phyloP scores from a whole-genome alignment of 2,329 filamentous ascomycete species.

The Trichoderma harzianum region DNA sequence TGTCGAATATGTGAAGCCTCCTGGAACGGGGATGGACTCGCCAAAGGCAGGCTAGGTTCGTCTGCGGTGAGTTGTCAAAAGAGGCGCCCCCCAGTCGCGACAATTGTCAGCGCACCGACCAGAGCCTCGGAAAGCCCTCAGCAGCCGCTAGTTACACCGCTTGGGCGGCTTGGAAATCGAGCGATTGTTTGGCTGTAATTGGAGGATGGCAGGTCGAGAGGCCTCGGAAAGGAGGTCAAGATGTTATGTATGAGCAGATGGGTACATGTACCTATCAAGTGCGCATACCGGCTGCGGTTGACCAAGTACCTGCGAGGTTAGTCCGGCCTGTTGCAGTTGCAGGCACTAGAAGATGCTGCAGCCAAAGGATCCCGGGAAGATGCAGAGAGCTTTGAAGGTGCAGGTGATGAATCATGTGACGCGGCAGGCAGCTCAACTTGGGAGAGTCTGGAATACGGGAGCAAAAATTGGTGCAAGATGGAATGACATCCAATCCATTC shows the following conservation, averaged over 20 bases:
- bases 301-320: not conserved
- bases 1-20: not conserved
- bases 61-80: slow-evolving; percentile 14
- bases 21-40: not conserved
- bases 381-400: not conserved
- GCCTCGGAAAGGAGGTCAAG: slow-evolving; percentile 8
- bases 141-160: slow-evolving; percentile 18
- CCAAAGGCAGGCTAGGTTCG: slow-evolving; percentile 5
- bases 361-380: not conserved
- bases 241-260: not conserved
- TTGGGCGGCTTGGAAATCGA: not conserved
- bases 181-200: not conserved
- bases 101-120: slow-evolving; percentile 5
- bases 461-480: not conserved
- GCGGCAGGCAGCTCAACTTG: not conserved
- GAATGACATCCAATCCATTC: not conserved
- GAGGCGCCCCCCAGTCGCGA: not conserved
- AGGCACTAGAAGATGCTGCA: not conserved
- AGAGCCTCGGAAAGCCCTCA: slow-evolving; percentile 12
- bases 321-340: not conserved
- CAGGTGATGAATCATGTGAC: slow-evolving; percentile 20
- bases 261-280: not conserved
- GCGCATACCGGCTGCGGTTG: not conserved
- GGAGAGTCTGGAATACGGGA: not conserved
- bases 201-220: slow-evolving; percentile 6